phyloP scores from a whole-genome alignment of 1,139 yeast genomes.

The Diutina catenulata region DNA sequence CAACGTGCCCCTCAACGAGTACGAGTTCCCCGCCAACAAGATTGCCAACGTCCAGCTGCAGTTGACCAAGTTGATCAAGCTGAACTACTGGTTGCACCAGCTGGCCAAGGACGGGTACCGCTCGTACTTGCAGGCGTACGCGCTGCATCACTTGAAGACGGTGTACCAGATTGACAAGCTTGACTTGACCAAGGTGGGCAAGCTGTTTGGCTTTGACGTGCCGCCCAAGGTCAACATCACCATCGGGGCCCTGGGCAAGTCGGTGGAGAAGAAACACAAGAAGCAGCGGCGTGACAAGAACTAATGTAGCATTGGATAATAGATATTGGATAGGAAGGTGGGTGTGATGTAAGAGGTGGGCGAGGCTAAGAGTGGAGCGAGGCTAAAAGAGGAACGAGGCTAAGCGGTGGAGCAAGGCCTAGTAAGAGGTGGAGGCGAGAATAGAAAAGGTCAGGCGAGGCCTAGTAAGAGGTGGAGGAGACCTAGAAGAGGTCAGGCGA shows the following conservation, averaged over 20 bases:
- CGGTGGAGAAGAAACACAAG: constrained; percentile 38
- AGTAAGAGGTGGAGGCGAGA: no score
- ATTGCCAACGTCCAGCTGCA: constrained; percentile 95
- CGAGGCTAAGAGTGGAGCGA: no score
- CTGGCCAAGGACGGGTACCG: constrained; percentile 97
- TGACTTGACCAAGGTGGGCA: constrained; percentile 89
- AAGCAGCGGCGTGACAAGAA: constrained; percentile 16
- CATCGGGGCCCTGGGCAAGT: constrained; percentile 83
- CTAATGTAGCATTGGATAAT: not conserved
- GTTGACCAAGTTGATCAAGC: constrained; percentile 78
- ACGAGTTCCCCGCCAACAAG: constrained; percentile 86
- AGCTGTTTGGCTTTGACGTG: constrained; percentile 85
- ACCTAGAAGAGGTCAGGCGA: no score
- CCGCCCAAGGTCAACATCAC: constrained; percentile 97
- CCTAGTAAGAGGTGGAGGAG: no score
- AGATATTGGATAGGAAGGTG: not conserved
- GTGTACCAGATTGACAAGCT: constrained; percentile 89
- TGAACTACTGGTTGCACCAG: constrained; percentile 89
- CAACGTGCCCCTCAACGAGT: constrained; percentile 92
- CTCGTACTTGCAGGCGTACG: constrained; percentile 91
- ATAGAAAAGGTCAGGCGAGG: no score
- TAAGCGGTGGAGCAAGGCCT: no score
- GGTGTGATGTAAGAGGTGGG: no score
- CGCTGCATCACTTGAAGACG: constrained; percentile 90
- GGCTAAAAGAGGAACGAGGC: no score